phyloP scores from a whole-genome alignment of 2,329 filamentous ascomycete species.

The Colletotrichum shisoi region DNA sequence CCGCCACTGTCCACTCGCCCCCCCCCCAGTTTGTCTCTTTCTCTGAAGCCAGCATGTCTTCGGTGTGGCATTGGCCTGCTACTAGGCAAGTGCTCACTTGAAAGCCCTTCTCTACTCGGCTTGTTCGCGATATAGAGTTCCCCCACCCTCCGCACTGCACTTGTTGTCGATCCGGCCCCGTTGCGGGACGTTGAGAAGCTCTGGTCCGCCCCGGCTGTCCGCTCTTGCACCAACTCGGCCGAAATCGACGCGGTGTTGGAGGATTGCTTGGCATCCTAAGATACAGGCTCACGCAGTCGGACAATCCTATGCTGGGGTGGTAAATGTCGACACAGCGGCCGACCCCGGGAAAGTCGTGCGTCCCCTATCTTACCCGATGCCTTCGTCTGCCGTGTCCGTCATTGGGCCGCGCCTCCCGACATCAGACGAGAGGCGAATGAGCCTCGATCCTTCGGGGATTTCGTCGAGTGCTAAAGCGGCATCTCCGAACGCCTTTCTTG shows the following conservation, averaged over 20 bases:
- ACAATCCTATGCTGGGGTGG: background rate
- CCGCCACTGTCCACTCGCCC: background rate
- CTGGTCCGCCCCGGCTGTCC: conserved; percentile 2
- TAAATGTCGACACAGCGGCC: background rate
- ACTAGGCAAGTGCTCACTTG: background rate
- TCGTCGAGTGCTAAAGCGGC: too few species aligned
- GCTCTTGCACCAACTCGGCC: background rate
- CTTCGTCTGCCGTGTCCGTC: background rate
- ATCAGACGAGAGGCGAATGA: background rate
- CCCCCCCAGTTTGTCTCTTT: background rate
- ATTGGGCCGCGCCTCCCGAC: background rate
- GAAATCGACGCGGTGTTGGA: background rate
- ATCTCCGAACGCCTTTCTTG: background rate
- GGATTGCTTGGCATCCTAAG: conserved; percentile 7
- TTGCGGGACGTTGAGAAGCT: conserved; percentile 13
- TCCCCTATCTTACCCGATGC: background rate
- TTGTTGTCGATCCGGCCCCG: conserved; percentile 19
- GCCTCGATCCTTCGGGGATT: background rate
- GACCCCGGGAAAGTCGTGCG: conserved; percentile 14
- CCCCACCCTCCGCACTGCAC: background rate
- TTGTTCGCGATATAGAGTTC: conserved; percentile 10
- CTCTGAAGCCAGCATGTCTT: background rate
- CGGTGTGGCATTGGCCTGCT: conserved; percentile 19
- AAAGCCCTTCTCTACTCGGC: conserved; percentile 5
- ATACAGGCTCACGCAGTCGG: background rate